A percentile compares a stretch with the other conserved stretches of the same genome.
Evolutionary conservation across 2,329 filamentous ascomycete genomes (phyloP).

Genomic region (Fusarium devonianum): DNA sequence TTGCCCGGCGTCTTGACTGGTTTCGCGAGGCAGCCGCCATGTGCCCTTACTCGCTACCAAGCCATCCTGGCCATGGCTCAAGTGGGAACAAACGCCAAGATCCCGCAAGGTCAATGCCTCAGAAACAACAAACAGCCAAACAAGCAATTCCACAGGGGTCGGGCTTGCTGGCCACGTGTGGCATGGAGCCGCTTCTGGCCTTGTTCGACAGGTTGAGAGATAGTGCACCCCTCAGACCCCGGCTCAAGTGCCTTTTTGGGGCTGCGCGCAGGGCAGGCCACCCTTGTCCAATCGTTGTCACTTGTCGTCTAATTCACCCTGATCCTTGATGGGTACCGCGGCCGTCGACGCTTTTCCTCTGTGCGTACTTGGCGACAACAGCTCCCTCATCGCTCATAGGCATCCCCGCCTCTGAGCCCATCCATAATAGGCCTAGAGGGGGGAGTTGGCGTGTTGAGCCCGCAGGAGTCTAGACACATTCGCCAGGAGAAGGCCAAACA

Average conservation of each 20-base stretch:
- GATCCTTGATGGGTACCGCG: conserved; percentile 16
- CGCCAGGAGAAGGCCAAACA: not conserved
- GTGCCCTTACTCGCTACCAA: not conserved
- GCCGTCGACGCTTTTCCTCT: conserved; percentile 16
- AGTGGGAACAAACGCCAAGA: conserved; percentile 1
- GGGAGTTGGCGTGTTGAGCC: not conserved
- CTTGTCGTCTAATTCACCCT: conserved; percentile 16
- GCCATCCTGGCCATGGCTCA: conserved; percentile 7
- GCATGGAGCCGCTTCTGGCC: conserved; percentile 37
- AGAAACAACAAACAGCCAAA: no score
- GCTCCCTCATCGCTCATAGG: not conserved
- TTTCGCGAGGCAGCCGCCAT: conserved; percentile 9
- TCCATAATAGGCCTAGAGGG: conserved; percentile 1
- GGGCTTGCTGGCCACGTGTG: conserved; percentile 38
- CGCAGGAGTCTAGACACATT: not conserved
- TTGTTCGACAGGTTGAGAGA: conserved; percentile 36
- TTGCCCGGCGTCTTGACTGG: conserved; percentile 4
- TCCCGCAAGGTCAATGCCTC: not conserved
- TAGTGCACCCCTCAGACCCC: conserved; percentile 25
- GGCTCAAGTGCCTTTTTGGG: conserved; percentile 25
- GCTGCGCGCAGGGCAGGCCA: conserved; percentile 24
- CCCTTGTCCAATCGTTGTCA: conserved; percentile 10
- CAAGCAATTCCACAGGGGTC: conserved; percentile 7
- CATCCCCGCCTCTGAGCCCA: not conserved
- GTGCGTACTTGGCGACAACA: conserved; percentile 9